Percentiles rank a stretch among this genome's conserved stretches.
Conservation (phyloP, 1,139 yeast genomes). For the Lodderomyces orthopsilosis region DNA sequence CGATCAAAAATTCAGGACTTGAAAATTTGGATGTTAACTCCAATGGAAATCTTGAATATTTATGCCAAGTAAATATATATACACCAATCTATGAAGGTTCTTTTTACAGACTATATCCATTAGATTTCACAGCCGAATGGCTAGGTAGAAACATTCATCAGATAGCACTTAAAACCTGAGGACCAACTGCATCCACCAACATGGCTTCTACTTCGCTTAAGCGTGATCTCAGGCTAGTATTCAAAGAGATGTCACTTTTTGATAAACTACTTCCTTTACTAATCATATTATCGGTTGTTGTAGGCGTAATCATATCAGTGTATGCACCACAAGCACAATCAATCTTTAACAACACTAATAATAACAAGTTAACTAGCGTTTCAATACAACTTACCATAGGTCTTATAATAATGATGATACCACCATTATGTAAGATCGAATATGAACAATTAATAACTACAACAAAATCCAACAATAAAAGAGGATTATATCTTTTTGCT, state of each 20-base stretch:
- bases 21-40: no score
- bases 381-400: slow-evolving; percentile 53
- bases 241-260: slow-evolving; percentile 17
- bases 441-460: slow-evolving; percentile 35
- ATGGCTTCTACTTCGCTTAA: slow-evolving; percentile 4
- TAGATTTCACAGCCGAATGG: no score
- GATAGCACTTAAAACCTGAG: no score
- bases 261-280: slow-evolving; percentile 28
- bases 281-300: slow-evolving; percentile 26
- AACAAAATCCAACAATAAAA: not conserved
- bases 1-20: no score
- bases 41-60: no score
- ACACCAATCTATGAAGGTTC: not conserved
- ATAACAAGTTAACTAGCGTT: slow-evolving; percentile 27
- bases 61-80: not conserved
- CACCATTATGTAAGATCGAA: slow-evolving; percentile 53
- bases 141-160: no score
- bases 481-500: not conserved
- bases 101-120: no score
- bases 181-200: not conserved
- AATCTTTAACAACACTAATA: slow-evolving; percentile 22
- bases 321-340: slow-evolving; percentile 29
- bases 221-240: slow-evolving; percentile 8
- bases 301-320: slow-evolving; percentile 32
- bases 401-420: slow-evolving; percentile 56